Conservation (phyloP, 306 rosid genomes). For the Hippophae gyantsensis region DNA sequence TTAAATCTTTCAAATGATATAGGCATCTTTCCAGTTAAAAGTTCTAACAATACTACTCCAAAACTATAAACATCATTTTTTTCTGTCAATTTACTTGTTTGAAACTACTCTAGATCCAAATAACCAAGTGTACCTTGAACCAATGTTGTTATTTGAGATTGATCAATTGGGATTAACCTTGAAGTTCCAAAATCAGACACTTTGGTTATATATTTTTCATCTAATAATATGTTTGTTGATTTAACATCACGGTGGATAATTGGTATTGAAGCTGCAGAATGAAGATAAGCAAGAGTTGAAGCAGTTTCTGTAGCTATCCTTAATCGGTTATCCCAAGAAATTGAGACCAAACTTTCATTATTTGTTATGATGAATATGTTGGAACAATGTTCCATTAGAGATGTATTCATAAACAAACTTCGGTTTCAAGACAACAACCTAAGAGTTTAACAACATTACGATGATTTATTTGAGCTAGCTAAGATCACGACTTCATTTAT, state of each 20-base stretch:
- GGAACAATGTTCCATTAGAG: conserved; percentile 8
- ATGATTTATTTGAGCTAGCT: conserved; percentile 6
- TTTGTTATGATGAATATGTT: conserved; percentile 1
- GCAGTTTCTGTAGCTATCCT: conserved; percentile 12
- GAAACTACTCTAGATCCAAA: conserved; percentile 11
- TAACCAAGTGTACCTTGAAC: conserved; percentile 18
- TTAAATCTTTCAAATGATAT: background rate
- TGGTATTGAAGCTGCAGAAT: conserved; percentile 10
- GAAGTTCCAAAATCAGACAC: conserved; percentile 20
- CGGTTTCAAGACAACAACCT: conserved; percentile 14
- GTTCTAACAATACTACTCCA: conserved; percentile 10
- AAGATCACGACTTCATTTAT: conserved; percentile 1
- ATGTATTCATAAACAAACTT: conserved; percentile 13
- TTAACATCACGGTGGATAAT: conserved; percentile 19
- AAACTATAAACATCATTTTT: conserved; percentile 19
- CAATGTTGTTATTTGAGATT: conserved; percentile 1
- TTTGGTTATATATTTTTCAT: conserved; percentile 5
- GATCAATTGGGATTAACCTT: conserved; percentile 5
- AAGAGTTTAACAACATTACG: conserved; percentile 14
- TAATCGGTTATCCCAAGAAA: background rate
- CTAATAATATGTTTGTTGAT: conserved; percentile 7
- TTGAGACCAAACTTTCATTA: background rate
- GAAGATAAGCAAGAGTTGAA: conserved; percentile 8
- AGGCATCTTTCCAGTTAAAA: conserved; percentile 8
- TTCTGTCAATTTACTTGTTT: background rate